Conservation (phyloP, 208 protist species). For the Vickermania ingenoplastis region DNA sequence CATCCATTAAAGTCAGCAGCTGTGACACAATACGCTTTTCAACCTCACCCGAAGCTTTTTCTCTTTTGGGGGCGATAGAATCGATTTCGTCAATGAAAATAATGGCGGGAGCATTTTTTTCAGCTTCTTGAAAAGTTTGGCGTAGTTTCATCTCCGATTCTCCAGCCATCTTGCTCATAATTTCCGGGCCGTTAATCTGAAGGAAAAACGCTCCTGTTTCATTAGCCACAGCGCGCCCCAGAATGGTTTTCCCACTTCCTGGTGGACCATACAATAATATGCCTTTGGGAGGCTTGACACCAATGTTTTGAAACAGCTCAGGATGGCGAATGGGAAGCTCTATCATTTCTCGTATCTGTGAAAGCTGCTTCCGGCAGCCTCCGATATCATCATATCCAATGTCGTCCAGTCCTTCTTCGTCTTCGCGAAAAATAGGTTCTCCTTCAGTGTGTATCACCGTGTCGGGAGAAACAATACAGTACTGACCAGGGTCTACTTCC, state of each 20-base stretch:
- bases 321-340: constrained; percentile 99
- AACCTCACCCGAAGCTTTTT: constrained; percentile 99
- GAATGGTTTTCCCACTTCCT: constrained; percentile 99
- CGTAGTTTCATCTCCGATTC: constrained; percentile 99
- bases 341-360: constrained; percentile 98
- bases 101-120: constrained; percentile 99
- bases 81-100: constrained; percentile 99
- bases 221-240: constrained; percentile 99
- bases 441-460: constrained; percentile 99
- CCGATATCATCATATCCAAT: constrained; percentile 99
- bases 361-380: constrained; percentile 98
- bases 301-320: constrained; percentile 98
- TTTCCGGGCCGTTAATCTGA: constrained; percentile 99
- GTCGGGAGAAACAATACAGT: constrained; percentile 98
- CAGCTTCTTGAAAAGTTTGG: constrained; percentile 99
- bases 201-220: constrained; percentile 99
- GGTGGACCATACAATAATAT: constrained; percentile 99
- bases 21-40: constrained; percentile 99
- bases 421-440: constrained; percentile 98
- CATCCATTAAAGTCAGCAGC: constrained; percentile 99
- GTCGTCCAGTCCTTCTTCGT: constrained; percentile 96
- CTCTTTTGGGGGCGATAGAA: constrained; percentile 99
- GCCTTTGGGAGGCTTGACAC: constrained; percentile 95
- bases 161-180: constrained; percentile 99
- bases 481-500: constrained; percentile 96